Base-by-base conservation (phyloP, 495 filamentous ascomycete genomes). In the Neurospora sp. region DNA sequence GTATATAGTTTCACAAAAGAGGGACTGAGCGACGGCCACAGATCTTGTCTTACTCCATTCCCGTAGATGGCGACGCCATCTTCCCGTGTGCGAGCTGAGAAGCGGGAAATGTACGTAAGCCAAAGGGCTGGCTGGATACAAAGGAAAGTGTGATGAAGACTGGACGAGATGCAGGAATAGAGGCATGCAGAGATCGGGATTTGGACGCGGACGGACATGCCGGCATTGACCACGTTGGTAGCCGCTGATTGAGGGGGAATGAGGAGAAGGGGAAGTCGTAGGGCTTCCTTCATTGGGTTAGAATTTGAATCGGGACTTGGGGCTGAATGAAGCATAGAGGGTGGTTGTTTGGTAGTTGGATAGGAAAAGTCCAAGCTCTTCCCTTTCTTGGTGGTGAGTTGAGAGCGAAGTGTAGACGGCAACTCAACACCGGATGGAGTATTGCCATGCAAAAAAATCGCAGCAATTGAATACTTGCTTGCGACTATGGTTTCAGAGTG, bases 81-180 rank as follows among this genome's bases (percentile, higher is more conserved):
- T 61, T 31, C 53, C 22, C 53, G 53, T 61, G 53, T 61, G 22
- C 53, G 53, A 61, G 53, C 53, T 61, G 53, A 61, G 53, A 61
- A 61, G 7, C 22, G 53, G 53, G 12, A 31, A 2, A 61, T 31
- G 22, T 61, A 61, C 53, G 53, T 61, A 61, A 61, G 53, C 5
- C 2, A 3, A 0, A 61, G 6, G 53, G 22, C 22, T 61, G 53
- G 22, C 53, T 61, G 53, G 46, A 27, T 0, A 53, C 20, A 11
- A 44, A 44, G 42, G 9, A 46, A 46, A n/a, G 18, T 27, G 20
- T 12, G 46, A 53, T n/a, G 18, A 20, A 20, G 18, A 20, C 3
- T 10, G 42, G 14, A 22, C 20, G 46, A 22, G 46, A 48, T 12
- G 48, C 4, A 16, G 48, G 11, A 31, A 31, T 31, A 31, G 27